Evolutionary conservation across 805 yeast genomes (phyloP).

Genomic region (Yamadazyma laniorum): DNA sequence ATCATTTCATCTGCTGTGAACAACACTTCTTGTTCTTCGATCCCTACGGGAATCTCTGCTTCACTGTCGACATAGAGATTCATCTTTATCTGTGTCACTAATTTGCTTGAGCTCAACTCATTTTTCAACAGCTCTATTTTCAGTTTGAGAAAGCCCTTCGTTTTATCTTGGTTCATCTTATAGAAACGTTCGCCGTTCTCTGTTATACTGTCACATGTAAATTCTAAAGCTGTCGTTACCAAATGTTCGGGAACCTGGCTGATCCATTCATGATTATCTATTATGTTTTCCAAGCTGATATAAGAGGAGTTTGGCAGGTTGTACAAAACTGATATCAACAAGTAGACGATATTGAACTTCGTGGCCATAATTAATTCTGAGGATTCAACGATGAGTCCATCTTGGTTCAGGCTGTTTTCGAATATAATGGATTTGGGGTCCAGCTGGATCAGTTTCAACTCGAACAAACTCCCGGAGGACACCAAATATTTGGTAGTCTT

Average conservation of each 20-base stretch:
- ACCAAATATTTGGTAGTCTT: slow-evolving; percentile 11
- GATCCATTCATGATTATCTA: slow-evolving; percentile 33
- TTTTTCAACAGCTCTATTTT: slow-evolving; percentile 34
- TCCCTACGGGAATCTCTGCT: slow-evolving; percentile 21
- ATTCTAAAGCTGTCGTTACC: slow-evolving; percentile 22
- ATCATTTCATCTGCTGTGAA: slow-evolving; percentile 6
- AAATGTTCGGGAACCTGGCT: slow-evolving; percentile 22
- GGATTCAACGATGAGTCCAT: slow-evolving; percentile 41
- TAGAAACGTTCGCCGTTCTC: slow-evolving; percentile 36
- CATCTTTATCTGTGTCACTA: slow-evolving; percentile 18
- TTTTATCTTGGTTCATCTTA: slow-evolving; percentile 41
- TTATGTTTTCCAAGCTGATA: slow-evolving; percentile 44
- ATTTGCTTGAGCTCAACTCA: slow-evolving; percentile 8
- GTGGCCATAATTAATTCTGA: slow-evolving; percentile 41
- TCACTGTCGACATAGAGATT: slow-evolving; percentile 19
- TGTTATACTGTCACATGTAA: slow-evolving; percentile 29
- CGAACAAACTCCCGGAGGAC: slow-evolving; percentile 27
- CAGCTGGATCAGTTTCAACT: slow-evolving; percentile 30
- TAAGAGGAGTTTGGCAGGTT: slow-evolving; percentile 13
- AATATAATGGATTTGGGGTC: slow-evolving; percentile 39
- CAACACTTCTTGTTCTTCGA: slow-evolving; percentile 9
- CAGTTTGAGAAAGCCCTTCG: slow-evolving; percentile 33
- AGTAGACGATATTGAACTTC: slow-evolving; percentile 39
- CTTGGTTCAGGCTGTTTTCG: slow-evolving; percentile 14
- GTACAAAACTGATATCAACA: slow-evolving; percentile 37